Evolutionary conservation across 768 basidiomycete species (phyloP), one percentile per base, ranked within the genome.

Genomic region (Pulveroboletus sp.): DNA sequence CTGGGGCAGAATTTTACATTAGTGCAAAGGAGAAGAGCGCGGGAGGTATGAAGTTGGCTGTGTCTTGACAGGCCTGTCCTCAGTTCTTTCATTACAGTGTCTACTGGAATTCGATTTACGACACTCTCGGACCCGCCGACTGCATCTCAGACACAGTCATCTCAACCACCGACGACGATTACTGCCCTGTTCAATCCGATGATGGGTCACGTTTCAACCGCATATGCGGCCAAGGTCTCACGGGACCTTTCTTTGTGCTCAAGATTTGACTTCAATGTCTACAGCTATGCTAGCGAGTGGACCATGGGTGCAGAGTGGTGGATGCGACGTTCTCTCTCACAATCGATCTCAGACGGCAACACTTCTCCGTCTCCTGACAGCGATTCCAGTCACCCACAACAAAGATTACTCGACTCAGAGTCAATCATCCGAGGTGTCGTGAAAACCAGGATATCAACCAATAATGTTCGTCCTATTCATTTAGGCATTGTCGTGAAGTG

Each of bases 211-310:
- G 75, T 97, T 40, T 91, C 91, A 2, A 78, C 87, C 7, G 92
- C 94, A 32, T 97, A 97, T 64, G 86, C 92, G 0, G 91, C 94
- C 3, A 87, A 85, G 44, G 85, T 91, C 9, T 89, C 90, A 6
- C 79, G 79, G 12, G 90, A 95, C 64, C 80, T 97, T 35, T 83
- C 91, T 0, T 65, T 98, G 17, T 90, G 90, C 42, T 87, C 91
- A 1, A 82, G 91, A 19, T 98, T 94, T 63, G 93, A 97, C 64
- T 93, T 97, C 71, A 98, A 98, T 61, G 81, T 94, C 23, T 97
- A 97, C 65, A 94, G 90, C 68, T 97, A 93, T 67, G 92, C 95
- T 57, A 94, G 91, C 67, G 94, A 97, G 65, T 88, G 94, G 87
- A 87, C 90, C 10, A 80, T 97, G 72, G 95, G 95, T 3, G 87